Conservation (phyloP, 305 asterid genomes). For the Solanum hybrid region DNA sequence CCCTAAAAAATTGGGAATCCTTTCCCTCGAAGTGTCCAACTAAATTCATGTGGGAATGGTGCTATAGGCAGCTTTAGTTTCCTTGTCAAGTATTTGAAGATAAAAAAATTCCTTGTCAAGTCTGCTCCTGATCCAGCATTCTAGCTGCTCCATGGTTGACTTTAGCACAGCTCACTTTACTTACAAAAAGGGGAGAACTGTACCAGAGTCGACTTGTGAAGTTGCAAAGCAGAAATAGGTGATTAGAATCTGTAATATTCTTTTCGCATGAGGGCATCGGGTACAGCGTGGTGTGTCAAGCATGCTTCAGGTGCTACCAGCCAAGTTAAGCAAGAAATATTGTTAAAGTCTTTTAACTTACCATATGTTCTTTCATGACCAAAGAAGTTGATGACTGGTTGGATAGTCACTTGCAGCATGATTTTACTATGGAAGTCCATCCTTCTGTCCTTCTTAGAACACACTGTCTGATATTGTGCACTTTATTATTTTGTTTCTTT, state of each 20-base stretch:
- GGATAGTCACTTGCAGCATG: background rate
- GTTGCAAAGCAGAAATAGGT: background rate
- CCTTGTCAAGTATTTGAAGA: background rate
- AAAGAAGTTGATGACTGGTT: background rate
- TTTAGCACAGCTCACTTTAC: background rate
- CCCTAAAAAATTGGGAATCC: background rate
- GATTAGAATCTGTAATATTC: background rate
- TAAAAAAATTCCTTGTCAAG: background rate
- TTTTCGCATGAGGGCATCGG: background rate
- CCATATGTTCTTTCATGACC: background rate
- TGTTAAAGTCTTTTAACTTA: background rate
- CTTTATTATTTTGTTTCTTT: background rate
- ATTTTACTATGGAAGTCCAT: background rate
- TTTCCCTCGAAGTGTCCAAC: background rate
- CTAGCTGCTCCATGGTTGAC: background rate
- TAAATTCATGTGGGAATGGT: background rate
- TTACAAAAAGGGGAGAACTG: background rate
- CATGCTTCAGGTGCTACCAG: background rate
- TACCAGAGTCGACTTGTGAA: background rate
- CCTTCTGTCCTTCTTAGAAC: background rate
- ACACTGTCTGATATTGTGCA: background rate
- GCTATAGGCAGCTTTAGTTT: background rate
- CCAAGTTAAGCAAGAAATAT: background rate
- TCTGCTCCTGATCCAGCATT: background rate
- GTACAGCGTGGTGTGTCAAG: background rate